phyloP scores from a whole-genome alignment of 768 basidiomycete genomes.

The Pleurotus djamor region DNA sequence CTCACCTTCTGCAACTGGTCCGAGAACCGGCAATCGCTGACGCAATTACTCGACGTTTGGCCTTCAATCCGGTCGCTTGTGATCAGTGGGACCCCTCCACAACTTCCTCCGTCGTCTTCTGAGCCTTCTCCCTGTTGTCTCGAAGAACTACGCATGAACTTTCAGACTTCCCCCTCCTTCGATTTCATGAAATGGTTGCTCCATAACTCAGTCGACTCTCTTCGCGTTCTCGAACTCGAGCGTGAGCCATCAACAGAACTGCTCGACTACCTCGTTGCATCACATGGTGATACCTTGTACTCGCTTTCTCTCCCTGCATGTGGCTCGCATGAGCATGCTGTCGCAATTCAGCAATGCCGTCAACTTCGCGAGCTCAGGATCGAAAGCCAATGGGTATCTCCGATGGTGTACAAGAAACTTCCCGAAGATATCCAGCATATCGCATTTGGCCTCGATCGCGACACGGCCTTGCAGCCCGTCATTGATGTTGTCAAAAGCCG shows the following conservation, averaged over 20 bases:
- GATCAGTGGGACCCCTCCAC: slow-evolving; percentile 58
- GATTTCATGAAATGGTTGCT: slow-evolving; percentile 74
- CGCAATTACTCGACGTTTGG: slow-evolving; percentile 66
- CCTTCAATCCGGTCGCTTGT: slow-evolving; percentile 53
- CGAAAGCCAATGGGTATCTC: slow-evolving; percentile 49
- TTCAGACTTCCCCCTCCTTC: slow-evolving; percentile 57
- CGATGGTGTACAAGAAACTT: slow-evolving; percentile 43
- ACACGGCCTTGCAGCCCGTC: slow-evolving; percentile 51
- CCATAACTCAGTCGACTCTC: slow-evolving; percentile 46
- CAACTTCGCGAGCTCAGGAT: slow-evolving; percentile 53
- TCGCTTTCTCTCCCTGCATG: slow-evolving; percentile 60
- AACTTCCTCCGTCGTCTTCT: slow-evolving; percentile 38
- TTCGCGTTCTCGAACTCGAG: slow-evolving; percentile 55
- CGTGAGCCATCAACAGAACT: slow-evolving; percentile 56
- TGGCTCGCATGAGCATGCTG: slow-evolving; percentile 41
- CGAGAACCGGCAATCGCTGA: slow-evolving; percentile 51
- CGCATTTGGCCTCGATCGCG: slow-evolving; percentile 58
- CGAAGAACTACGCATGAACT: slow-evolving; percentile 58
- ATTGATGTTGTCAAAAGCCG: slow-evolving; percentile 50
- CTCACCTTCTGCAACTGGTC: slow-evolving; percentile 75
- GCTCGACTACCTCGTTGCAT: slow-evolving; percentile 51
- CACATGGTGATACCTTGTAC: slow-evolving; percentile 46
- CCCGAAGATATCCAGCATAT: slow-evolving; percentile 51
- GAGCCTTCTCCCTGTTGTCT: slow-evolving; percentile 47
- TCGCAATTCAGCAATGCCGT: slow-evolving; percentile 43